Conservation (phyloP, 495 filamentous ascomycete genomes). For the Coniosporium apollinis region DNA sequence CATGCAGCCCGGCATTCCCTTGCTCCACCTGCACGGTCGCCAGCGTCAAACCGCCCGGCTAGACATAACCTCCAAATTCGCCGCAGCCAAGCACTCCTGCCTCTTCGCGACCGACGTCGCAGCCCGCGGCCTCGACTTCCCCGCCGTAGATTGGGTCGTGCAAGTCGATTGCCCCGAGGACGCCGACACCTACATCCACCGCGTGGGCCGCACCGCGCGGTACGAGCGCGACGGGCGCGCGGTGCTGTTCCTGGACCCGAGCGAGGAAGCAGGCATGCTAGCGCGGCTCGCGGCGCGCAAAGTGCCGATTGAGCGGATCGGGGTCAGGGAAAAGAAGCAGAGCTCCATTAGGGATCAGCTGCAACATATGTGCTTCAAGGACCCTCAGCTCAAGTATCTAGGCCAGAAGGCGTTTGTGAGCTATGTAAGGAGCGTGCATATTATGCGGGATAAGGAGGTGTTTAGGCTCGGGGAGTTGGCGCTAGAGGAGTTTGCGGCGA, state of each 20-base stretch:
- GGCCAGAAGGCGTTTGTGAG: constrained; percentile 91
- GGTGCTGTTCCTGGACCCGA: constrained; percentile 81
- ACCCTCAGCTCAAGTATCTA: constrained; percentile 84
- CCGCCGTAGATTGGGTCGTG: constrained; percentile 93
- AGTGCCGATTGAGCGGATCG: constrained; percentile 68
- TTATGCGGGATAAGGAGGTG: constrained; percentile 84
- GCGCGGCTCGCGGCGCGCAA: constrained; percentile 71
- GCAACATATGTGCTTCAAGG: constrained; percentile 88
- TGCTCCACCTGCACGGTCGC: constrained; percentile 88
- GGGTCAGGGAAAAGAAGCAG: constrained; percentile 77
- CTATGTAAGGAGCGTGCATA: constrained; percentile 63
- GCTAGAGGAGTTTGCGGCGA: constrained; percentile 69
- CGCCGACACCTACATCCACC: constrained; percentile 92
- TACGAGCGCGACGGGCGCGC: constrained; percentile 77
- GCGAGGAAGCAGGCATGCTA: constrained; percentile 76
- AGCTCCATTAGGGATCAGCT: constrained; percentile 66
- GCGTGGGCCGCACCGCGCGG: constrained; percentile 87
- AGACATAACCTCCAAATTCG: constrained; percentile 72
- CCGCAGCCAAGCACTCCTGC: constrained; percentile 59
- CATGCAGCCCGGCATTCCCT: constrained; percentile 82
- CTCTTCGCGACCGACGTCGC: constrained; percentile 93
- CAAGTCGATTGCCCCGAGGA: constrained; percentile 93
- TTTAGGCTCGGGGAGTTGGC: constrained; percentile 69
- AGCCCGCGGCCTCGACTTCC: constrained; percentile 86
- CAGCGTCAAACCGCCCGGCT: constrained; percentile 81